Evolutionary conservation across 805 yeast genomes (phyloP), one percentile per base, ranked within the genome.

Genomic region (Saccharomycopsis sp.): DNA sequence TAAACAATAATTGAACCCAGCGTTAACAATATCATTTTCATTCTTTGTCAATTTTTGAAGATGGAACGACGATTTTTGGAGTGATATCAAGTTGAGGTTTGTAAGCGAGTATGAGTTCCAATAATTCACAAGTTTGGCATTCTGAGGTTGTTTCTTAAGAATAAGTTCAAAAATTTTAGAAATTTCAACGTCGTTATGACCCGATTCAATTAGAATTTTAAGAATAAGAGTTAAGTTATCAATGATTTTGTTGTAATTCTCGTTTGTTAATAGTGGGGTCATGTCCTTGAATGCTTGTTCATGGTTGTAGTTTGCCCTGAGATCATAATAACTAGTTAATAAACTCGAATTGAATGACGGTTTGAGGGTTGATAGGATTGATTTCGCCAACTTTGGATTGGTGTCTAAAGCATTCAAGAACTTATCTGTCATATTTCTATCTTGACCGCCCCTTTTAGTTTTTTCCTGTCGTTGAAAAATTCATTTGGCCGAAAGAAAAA

Each of bases 1-100:
- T 36, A 75, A 53, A 61, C 71, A 63, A 64, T 75, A 60, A 14
- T 75, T 59, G 51, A 79, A 65, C n/a, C 80, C 77, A 27, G 77
- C 72, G 13, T 17, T 39, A 4, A 44, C 13, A 3, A 38, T 26
- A 4, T 22, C 21, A 11, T 22, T 8, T 14, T 19, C 17, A 11
- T 4, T 26, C 38, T 21, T 34, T 11, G 19, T 27, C 13, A 50
- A 19, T 34, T 47, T 50, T 27, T 44, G 48, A 13, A 41, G 38
- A 24, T 50, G 51, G 31, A 47, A 32, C 9, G 49, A 41, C 5
- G 53, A 36, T 29, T 50, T 50, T 31, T 50, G 53, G 14, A 50
- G 24, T 13, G 45, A 40, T 6, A 29, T 11, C 11, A 50, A 22
- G 31, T 44, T 33, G 13, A 42, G 38, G 21, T 50, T 34, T 7